Base-by-base conservation (phyloP, 768 basidiomycete species). In the Dacryopinax primogenitus region DNA sequence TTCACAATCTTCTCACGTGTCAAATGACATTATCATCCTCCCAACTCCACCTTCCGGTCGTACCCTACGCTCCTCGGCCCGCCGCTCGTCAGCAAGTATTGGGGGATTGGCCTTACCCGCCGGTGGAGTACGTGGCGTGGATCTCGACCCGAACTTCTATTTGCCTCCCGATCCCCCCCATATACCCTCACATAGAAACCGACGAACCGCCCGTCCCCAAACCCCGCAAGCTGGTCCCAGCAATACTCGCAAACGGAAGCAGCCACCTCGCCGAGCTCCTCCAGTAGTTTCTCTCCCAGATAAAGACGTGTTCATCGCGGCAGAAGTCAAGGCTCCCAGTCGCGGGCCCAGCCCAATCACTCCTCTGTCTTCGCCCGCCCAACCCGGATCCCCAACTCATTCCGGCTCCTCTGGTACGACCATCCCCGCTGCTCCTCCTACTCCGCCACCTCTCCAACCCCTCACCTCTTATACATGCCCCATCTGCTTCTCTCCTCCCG, bases 401-500 rank as follows among this genome's bases (percentile, higher is more conserved):
- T 44, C 41, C 18, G 18, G 18, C 41, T 44, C 51, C 13, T 18
- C 51, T 30, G 30, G 26, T 26, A 13, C 51, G 9, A 6, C 51
- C 51, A 13, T 58, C 51, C 51, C 51, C 51, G 9, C 51, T 30
- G 15, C 51, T 58, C 51, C 51, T 30, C 12, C 13, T 32, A 11
- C 51, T 11, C 62, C 62, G 3, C 34, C 34, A 3, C 4, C 7
- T 6, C 34, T 63, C n/a, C 62, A 63, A 28, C 35, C 37, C 13
- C 62, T 64, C 18, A 41, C 63, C 16, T n/a, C n/a, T 6, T 90
- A 88, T 72, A 82, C 81, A 0, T 90, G 89, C 70, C 89, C 89
- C 11, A 86, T 90, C 67, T 90, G 89, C 71, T 88, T 89, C 77
- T 84, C 78, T 39, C 81, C 86, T 0, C 88, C 88, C 0, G 83